Evolutionary conservation across 805 yeast genomes (phyloP).

Genomic region (Suhomyces pyralidae): DNA sequence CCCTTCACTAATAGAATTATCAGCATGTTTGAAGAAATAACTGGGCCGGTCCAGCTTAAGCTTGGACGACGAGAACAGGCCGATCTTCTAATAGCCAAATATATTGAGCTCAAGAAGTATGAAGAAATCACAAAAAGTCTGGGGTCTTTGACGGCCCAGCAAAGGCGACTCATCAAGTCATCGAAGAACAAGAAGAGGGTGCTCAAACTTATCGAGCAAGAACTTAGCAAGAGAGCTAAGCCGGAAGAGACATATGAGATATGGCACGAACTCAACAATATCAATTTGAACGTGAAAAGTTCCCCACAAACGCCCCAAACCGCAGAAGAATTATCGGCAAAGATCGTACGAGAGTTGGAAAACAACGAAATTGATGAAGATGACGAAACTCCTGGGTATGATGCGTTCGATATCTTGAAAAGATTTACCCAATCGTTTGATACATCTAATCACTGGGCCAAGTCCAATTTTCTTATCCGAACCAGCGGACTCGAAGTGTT

Average conservation of each 20-base stretch:
- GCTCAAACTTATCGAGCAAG: constrained; percentile 22
- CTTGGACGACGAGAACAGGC: constrained; percentile 3
- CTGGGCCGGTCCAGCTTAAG: background rate
- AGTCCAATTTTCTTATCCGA: constrained; percentile 18
- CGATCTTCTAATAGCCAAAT: constrained; percentile 11
- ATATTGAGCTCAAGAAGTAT: constrained; percentile 15
- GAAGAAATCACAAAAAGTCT: background rate
- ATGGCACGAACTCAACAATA: constrained; percentile 25
- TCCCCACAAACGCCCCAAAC: constrained; percentile 3
- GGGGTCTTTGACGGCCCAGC: constrained; percentile 1
- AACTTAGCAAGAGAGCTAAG: constrained; percentile 19
- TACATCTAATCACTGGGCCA: constrained; percentile 15
- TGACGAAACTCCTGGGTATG: background rate
- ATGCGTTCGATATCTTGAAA: background rate
- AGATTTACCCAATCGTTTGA: constrained; percentile 16
- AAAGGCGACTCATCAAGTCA: constrained; percentile 8
- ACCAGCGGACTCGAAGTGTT: constrained; percentile 18
- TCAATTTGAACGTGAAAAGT: constrained; percentile 12
- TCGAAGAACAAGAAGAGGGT: constrained; percentile 11
- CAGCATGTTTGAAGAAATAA: constrained; percentile 8
- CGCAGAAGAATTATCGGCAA: constrained; percentile 5
- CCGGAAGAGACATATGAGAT: constrained; percentile 35
- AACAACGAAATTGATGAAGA: constrained; percentile 2
- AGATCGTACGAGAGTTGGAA: background rate
- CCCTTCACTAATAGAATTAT: background rate